Conservation (phyloP, 1,284 basidiomycete species). For the Ganoderma multipileum region DNA sequence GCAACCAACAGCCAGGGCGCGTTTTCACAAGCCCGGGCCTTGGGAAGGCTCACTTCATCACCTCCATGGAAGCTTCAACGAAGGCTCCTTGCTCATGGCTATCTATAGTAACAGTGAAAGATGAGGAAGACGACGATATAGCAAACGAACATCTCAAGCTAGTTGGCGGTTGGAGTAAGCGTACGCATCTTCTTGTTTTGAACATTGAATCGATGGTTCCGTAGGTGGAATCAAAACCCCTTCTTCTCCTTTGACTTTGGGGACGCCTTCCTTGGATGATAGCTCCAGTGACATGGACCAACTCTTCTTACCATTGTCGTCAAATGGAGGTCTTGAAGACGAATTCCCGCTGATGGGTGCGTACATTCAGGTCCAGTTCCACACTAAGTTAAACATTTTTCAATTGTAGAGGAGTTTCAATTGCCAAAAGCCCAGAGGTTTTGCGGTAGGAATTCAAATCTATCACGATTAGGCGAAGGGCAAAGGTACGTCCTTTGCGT, state of each 20-base stretch:
- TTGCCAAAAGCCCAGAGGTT: constrained; percentile 36
- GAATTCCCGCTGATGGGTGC: constrained; percentile 49
- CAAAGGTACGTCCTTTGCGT: constrained; percentile 26
- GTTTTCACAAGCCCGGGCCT: constrained; percentile 3
- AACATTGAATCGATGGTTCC: background rate
- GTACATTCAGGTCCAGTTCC: background rate
- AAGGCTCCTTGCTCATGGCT: constrained; percentile 39
- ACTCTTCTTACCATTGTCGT: constrained; percentile 52
- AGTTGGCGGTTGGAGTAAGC: constrained; percentile 64
- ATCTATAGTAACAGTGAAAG: constrained; percentile 34
- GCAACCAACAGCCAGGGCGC: constrained; percentile 37
- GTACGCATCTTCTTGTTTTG: background rate
- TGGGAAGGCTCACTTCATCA: constrained; percentile 7
- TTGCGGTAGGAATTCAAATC: constrained; percentile 31
- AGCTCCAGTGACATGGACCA: constrained; percentile 49
- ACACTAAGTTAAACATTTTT: background rate
- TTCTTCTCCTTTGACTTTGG: constrained; percentile 36
- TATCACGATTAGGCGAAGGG: constrained; percentile 29
- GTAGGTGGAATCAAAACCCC: constrained; percentile 26
- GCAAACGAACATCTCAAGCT: constrained; percentile 56
- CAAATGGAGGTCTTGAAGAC: constrained; percentile 21
- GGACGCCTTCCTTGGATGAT: constrained; percentile 41
- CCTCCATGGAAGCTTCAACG: constrained; percentile 20
- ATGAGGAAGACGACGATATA: constrained; percentile 52
- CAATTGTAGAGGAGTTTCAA: constrained; percentile 43